phyloP scores from a whole-genome alignment of 139 green algal species.

The Chlorella sorokiniana region DNA sequence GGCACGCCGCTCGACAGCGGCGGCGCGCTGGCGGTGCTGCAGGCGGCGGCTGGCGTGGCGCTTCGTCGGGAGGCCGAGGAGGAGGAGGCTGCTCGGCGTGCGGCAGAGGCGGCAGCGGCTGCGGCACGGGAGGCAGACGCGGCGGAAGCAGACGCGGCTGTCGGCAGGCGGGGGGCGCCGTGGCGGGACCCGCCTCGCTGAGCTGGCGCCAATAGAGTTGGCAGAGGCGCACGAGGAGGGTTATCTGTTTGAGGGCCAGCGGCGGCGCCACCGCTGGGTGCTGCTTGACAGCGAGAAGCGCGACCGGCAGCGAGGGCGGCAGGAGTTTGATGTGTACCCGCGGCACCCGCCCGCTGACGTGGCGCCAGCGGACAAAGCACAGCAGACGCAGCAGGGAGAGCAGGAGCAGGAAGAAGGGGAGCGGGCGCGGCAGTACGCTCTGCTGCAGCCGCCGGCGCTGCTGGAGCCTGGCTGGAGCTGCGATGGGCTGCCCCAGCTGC shows the following conservation, averaged over 20 bases:
- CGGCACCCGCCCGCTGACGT: not conserved
- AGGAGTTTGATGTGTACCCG: constrained; percentile 7
- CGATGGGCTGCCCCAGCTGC: not conserved
- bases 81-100: not conserved
- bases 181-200: not conserved
- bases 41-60: not conserved
- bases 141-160: not conserved
- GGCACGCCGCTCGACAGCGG: constrained; percentile 2
- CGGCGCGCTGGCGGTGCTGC: not conserved
- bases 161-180: not conserved
- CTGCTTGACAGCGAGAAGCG: not conserved
- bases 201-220: not conserved
- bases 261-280: constrained; percentile 15
- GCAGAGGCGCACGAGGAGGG: not conserved
- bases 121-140: not conserved
- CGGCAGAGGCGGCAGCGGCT: not conserved
- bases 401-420: not conserved
- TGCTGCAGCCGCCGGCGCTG: not conserved
- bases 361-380: not conserved
- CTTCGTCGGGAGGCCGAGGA: not conserved
- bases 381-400: not conserved
- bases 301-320: not conserved
- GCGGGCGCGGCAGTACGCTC: constrained; percentile 5
- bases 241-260: not conserved
- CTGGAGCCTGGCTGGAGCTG: constrained; percentile 4